Conservation (phyloP, 805 yeast genomes). For the Groenewaldozyma tartarivorans region DNA sequence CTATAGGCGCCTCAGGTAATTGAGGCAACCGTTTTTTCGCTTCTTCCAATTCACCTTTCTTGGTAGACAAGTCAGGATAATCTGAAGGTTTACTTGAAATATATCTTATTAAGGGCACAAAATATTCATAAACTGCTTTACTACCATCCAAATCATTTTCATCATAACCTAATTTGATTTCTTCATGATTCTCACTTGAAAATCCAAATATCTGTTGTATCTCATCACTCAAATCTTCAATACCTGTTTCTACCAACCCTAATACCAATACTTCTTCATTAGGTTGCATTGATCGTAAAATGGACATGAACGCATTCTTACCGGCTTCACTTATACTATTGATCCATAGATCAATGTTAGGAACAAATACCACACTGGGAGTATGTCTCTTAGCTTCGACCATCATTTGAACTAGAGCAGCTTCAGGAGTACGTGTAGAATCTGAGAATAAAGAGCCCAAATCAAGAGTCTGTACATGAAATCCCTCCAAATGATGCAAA, state of each 20-base stretch:
- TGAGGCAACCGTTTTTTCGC: conserved; percentile 28
- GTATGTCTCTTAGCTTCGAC: conserved; percentile 82
- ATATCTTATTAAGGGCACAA: conserved; percentile 43
- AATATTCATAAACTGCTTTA: conserved; percentile 49
- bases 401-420: conserved; percentile 71
- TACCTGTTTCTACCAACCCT: conserved; percentile 53
- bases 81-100: conserved; percentile 60
- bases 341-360: conserved; percentile 72
- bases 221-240: conserved; percentile 38
- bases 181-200: conserved; percentile 38
- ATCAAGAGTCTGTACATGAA: conserved; percentile 79
- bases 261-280: conserved; percentile 66
- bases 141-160: conserved; percentile 30
- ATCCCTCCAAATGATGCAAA: conserved; percentile 76
- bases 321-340: conserved; percentile 60
- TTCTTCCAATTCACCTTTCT: conserved; percentile 16
- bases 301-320: conserved; percentile 58
- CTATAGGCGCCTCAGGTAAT: conserved; percentile 31
- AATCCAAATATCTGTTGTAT: conserved; percentile 47
- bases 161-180: conserved; percentile 34
- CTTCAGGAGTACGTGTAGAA: conserved; percentile 72
- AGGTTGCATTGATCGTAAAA: conserved; percentile 58
- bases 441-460: conserved; percentile 70
- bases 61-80: conserved; percentile 52
- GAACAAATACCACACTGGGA: conserved; percentile 78